These are phyloP conservation scores for Wallacemonas collosoma DNA, from an alignment of 208 protist species.

Conservation along the genomic window DNA sequence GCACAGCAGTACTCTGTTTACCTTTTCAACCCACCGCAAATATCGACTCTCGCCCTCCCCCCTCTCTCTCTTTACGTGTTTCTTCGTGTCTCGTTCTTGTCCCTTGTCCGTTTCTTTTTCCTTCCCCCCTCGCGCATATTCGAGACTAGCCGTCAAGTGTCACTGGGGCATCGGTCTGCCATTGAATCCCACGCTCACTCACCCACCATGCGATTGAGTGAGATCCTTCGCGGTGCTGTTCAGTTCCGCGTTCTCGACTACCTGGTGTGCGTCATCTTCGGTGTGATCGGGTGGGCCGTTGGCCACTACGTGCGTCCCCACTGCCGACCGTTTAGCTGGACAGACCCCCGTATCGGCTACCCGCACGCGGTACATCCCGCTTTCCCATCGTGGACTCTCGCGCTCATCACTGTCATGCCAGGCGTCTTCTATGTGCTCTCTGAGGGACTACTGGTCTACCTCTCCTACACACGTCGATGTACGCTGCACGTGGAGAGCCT, in stretches of 20 bases:
- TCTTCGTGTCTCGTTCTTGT: neutral
- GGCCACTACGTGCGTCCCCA: constrained; percentile 28
- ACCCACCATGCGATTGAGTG: neutral
- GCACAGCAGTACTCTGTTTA: too few relatives aligned
- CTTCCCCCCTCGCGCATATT: too few relatives aligned
- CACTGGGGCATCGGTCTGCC: too few relatives aligned
- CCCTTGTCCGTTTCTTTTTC: neutral
- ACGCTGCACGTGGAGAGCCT: constrained; percentile 18
- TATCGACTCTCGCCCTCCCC: neutral
- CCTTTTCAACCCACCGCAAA: too few relatives aligned
- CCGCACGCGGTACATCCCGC: constrained; percentile 30
- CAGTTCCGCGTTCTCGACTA: constrained; percentile 47
- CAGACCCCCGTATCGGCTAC: constrained; percentile 40
- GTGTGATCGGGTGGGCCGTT: constrained; percentile 19
- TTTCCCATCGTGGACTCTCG: constrained; percentile 59
- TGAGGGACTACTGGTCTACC: constrained; percentile 28
- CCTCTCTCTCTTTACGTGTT: neutral
- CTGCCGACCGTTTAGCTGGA: constrained; percentile 61
- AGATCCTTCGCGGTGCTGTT: neutral
- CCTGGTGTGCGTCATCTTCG: constrained; percentile 32
- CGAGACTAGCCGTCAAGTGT: too few relatives aligned
- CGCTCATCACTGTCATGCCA: constrained; percentile 37
- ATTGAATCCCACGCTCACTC: too few relatives aligned
- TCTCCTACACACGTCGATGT: constrained; percentile 2
- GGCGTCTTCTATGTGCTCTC: constrained; percentile 33